Conservation (phyloP, 2,329 filamentous ascomycete genomes). For the Colletotrichum tropicicola region DNA sequence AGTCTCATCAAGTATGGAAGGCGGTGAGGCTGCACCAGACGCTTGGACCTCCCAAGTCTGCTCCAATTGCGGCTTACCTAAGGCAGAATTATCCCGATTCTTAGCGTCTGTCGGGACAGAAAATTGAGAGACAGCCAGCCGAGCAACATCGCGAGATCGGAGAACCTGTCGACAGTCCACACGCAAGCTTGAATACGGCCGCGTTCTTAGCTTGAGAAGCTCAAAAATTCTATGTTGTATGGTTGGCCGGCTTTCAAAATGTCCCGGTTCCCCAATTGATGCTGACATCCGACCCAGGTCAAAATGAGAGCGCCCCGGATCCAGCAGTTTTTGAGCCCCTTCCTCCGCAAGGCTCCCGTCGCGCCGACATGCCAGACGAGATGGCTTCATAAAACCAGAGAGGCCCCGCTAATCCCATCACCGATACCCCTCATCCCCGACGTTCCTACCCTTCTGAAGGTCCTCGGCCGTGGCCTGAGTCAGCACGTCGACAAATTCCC, state of each 20-base stretch:
- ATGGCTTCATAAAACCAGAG: slow-evolving; percentile 53
- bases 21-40: slow-evolving; percentile 2
- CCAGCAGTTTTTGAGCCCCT: slow-evolving; percentile 23
- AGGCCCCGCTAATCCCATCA: slow-evolving; percentile 60
- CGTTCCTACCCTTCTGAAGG: slow-evolving; percentile 82
- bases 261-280: not conserved
- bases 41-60: not conserved
- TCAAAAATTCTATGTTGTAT: not conserved
- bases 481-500: slow-evolving; percentile 88
- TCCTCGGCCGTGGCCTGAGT: slow-evolving; percentile 88
- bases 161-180: slow-evolving; percentile 4
- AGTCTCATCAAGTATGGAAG: not conserved
- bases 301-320: slow-evolving; percentile 31
- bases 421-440: slow-evolving; percentile 90
- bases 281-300: slow-evolving; percentile 9
- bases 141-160: slow-evolving; percentile 17
- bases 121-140: slow-evolving; percentile 19
- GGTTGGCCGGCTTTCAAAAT: too few relatives aligned
- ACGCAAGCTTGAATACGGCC: slow-evolving; percentile 12
- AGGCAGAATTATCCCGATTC: slow-evolving; percentile 9
- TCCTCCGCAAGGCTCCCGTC: slow-evolving; percentile 32
- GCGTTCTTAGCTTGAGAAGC: slow-evolving; percentile 5
- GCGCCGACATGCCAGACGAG: slow-evolving; percentile 46
- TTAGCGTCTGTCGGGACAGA: slow-evolving; percentile 23
- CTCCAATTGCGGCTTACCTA: slow-evolving; percentile 10